Evolutionary conservation across 148 eudicot genomes (phyloP), one percentile per base, ranked within the genome.

Genomic region (Diospyros kaki): DNA sequence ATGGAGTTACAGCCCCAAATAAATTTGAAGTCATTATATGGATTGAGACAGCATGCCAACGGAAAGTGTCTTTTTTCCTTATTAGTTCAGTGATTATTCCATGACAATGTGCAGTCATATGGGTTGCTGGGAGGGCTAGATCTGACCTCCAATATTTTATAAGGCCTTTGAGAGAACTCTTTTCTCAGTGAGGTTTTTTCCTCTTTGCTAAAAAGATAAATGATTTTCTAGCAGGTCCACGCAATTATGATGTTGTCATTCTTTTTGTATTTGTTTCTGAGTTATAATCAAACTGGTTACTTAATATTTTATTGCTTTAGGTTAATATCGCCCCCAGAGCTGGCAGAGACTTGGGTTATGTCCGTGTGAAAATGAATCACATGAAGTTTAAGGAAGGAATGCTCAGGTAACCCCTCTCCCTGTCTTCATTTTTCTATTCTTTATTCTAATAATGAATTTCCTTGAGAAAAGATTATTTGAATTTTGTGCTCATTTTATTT

Each of bases 301-400:
- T 69, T 75, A 53, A 66, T 56, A 15, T 58, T 81, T 12, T 4
- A 54, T 71, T 50, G 13, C 56, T 71, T 74, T 89, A 94, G 98
- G 79, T 94, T 69, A 94, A 88, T 56, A 87, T 94, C 79, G 83
- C 98, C 77, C 98, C 98, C 17, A 86, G 98, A 85, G 94, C 98
- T 76, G 97, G 97, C 53, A 80, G 88, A 76, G 98, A 93, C 46
- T 76, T 89, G 81, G 98, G 98, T 72, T 91, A 93, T 77, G 93
- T 88, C 74, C 87, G 97, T 76, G 65, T 82, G 79, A 93, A 88
- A 80, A 73, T 91, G 80, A 91, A 93, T 84, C 81, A 79, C 79
- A 15, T 88, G 52, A 91, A 82, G 83, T 87, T 84, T 71, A 82
- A 68, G 63, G 88, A 80, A 83, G 94, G 94, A 78, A 73, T 91